Conservation (phyloP, 768 basidiomycete genomes). For the Trametopsis cervina region DNA sequence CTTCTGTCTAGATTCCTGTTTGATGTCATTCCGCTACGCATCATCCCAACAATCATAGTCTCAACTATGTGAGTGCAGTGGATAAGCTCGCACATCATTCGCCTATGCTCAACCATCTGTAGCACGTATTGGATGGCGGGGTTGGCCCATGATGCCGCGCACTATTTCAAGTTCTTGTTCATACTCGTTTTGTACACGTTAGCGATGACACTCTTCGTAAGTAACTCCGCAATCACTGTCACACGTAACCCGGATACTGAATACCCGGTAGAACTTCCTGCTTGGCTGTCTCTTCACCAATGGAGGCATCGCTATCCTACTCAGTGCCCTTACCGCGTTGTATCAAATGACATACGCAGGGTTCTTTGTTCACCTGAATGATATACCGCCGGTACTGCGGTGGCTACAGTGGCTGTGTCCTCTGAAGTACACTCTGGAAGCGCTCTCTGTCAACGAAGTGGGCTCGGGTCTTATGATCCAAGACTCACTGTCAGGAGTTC, state of each 20-base stretch:
- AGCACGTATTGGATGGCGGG: constrained; percentile 97
- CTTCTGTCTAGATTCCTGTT: constrained; percentile 82
- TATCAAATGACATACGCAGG: constrained; percentile 88
- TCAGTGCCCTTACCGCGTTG: constrained; percentile 69
- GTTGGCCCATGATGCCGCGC: constrained; percentile 63
- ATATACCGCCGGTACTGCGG: constrained; percentile 84
- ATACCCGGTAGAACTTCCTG: constrained; percentile 67
- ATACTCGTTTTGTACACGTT: constrained; percentile 82
- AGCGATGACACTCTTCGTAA: constrained; percentile 79
- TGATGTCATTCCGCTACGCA: constrained; percentile 82
- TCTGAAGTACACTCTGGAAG: constrained; percentile 78
- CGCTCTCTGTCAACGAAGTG: constrained; percentile 88
- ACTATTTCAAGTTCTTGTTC: constrained; percentile 94
- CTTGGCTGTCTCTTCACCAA: constrained; percentile 79
- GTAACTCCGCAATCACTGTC: too few species aligned
- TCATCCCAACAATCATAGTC: constrained; percentile 85
- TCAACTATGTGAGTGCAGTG: constrained; percentile 59
- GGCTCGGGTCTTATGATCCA: constrained; percentile 79
- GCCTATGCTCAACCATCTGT: background rate
- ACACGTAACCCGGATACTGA: background rate
- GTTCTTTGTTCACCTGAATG: constrained; percentile 83
- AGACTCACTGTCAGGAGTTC: constrained; percentile 76
- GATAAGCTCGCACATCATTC: too few species aligned
- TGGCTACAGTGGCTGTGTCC: constrained; percentile 93
- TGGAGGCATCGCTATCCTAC: constrained; percentile 84